A percentile compares a stretch with the other conserved stretches of the same genome.
Evolutionary conservation across 1,139 yeast genomes (phyloP).

Genomic region (Zygoascus meyerae): DNA sequence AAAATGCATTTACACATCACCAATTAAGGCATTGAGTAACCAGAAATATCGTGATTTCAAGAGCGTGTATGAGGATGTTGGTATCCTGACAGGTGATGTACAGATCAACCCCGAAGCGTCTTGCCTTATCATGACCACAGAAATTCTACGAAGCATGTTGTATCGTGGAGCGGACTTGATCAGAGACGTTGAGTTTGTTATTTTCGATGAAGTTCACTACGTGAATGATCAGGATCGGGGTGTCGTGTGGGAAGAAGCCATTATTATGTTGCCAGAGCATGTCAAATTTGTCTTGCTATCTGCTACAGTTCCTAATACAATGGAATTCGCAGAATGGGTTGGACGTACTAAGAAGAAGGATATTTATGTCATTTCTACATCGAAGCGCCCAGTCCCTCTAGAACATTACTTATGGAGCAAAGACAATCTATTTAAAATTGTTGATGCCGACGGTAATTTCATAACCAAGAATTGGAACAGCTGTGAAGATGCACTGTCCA

Average conservation of each 20-base stretch:
- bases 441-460: conserved; percentile 68
- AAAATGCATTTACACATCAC: conserved; percentile 87
- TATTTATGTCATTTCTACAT: conserved; percentile 91
- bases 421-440: conserved; percentile 58
- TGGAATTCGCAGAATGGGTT: conserved; percentile 97
- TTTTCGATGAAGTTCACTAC: conserved; percentile 96
- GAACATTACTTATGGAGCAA: conserved; percentile 84
- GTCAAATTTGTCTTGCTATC: conserved; percentile 83
- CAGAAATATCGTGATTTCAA: conserved; percentile 91
- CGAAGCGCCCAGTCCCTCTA: conserved; percentile 91
- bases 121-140: conserved; percentile 97
- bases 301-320: conserved; percentile 96
- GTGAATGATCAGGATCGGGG: conserved; percentile 97
- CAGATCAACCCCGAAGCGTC: conserved; percentile 96
- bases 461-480: conserved; percentile 56
- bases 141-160: conserved; percentile 88
- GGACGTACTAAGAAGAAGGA: conserved; percentile 95
- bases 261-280: conserved; percentile 92
- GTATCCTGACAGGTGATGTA: conserved; percentile 95
- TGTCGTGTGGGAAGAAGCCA: conserved; percentile 99
- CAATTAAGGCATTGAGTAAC: conserved; percentile 85
- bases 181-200: conserved; percentile 95
- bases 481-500: conserved; percentile 49
- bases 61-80: conserved; percentile 85
- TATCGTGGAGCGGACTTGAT: conserved; percentile 94